Evolutionary conservation across 768 basidiomycete genomes (phyloP), one percentile per base, ranked within the genome.

Genomic region (Leccinum broughii): DNA sequence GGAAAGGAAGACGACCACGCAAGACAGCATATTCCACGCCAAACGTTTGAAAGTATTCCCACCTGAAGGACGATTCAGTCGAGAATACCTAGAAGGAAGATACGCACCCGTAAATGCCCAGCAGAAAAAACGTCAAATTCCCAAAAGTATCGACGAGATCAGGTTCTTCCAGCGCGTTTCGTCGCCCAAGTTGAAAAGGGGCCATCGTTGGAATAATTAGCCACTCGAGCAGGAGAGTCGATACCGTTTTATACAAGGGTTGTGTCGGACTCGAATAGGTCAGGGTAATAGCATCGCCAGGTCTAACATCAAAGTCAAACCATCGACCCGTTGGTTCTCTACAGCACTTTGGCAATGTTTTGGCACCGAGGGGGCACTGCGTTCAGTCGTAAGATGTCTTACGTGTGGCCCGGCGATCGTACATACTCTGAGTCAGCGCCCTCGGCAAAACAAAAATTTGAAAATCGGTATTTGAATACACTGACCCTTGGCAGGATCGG

Each of bases 11-110:
- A 39, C 57, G 58, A 15, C 61, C 50, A 37, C 63, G 55, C 51
- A 72, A 52, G 22, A 73, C 26, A n/a, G 64, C 62, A 30, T 54
- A 66, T 58, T 72, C 71, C 9, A 72, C 57, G 11, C 39, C 54
- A 3, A 60, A 59, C 1, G 68, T 60, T 8, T 53, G 58, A 4
- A 66, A n/a, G 14, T 70, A 72, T 22, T 69, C 64, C 72, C 71
- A 72, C 6, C 71, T 73, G 37, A 30, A 55, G 17, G 8, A 44
- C 13, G 2, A 22, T 28, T 32, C n/a, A 7, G 11, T 58, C 13
- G 44, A 54, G 22, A 5, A 50, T 6, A 14, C 22, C 13, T 53
- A 26, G 35, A 28, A 3, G 20, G 10, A 26, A 41, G 17, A 50
- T 15, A 50, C 61, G 26, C 57, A 71, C 71, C 58, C 63, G 32